Conservation (phyloP, 2,329 filamentous ascomycete genomes). For the Tolypocladium tundrense region DNA sequence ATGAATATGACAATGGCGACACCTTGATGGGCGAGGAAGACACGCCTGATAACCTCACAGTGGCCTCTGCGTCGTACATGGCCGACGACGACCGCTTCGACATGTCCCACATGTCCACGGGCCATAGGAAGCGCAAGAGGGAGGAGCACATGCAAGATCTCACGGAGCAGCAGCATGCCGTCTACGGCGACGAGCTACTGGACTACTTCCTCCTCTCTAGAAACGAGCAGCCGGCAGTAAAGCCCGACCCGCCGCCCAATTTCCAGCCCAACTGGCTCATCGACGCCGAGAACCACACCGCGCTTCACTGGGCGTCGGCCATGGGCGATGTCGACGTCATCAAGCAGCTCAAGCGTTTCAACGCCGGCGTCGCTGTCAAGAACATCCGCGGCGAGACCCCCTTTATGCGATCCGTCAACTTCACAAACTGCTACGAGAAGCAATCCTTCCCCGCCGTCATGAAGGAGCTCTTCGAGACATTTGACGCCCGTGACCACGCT, state of each 20-base stretch:
- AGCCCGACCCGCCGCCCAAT: constrained; percentile 70
- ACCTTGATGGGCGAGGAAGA: constrained; percentile 62
- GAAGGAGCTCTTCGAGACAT: constrained; percentile 71
- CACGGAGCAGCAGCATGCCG: constrained; percentile 73
- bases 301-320: constrained; percentile 91
- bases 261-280: constrained; percentile 90
- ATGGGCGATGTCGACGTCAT: constrained; percentile 96
- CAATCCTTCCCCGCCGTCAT: constrained; percentile 79
- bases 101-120: constrained; percentile 51
- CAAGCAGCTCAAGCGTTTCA: constrained; percentile 72
- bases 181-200: constrained; percentile 86
- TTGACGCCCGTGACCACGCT: constrained; percentile 67
- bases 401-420: constrained; percentile 86
- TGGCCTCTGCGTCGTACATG: constrained; percentile 76
- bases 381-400: constrained; percentile 77
- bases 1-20: constrained; percentile 56
- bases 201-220: constrained; percentile 92
- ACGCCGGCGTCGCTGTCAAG: constrained; percentile 61
- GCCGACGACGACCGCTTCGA: constrained; percentile 74
- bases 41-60: constrained; percentile 71
- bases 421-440: constrained; percentile 95
- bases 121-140: constrained; percentile 67
- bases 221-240: constrained; percentile 61
- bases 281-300: constrained; percentile 84
- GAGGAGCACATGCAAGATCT: constrained; percentile 51